phyloP scores from a whole-genome alignment of 352 stramenopile genomes.

The Phytophthora pseudosyringae region DNA sequence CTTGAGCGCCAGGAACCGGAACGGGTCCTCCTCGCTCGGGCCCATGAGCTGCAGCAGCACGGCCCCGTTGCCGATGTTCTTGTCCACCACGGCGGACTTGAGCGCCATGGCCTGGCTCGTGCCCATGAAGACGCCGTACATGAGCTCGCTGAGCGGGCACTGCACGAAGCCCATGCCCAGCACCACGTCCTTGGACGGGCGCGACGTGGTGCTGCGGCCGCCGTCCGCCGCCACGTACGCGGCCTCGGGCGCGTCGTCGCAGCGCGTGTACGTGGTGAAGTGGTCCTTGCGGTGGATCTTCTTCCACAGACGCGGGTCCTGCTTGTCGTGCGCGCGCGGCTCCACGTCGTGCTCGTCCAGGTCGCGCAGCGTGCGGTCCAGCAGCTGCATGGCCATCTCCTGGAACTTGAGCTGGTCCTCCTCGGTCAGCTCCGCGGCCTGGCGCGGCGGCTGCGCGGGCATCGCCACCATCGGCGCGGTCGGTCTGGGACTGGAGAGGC shows the following conservation, averaged over 20 bases:
- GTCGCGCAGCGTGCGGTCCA: slow-evolving; percentile 43
- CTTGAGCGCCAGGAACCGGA: slow-evolving; percentile 52
- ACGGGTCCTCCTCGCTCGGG: slow-evolving; percentile 44
- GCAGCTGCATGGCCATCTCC: slow-evolving; percentile 46
- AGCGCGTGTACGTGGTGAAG: slow-evolving; percentile 44
- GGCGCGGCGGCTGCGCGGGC: slow-evolving; percentile 25
- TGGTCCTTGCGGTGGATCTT: slow-evolving; percentile 36
- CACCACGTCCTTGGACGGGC: slow-evolving; percentile 45
- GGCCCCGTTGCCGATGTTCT: slow-evolving; percentile 43
- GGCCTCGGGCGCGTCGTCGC: slow-evolving; percentile 32
- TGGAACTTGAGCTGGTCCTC: slow-evolving; percentile 45
- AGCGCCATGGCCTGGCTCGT: slow-evolving; percentile 39
- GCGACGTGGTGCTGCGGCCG: slow-evolving; percentile 32
- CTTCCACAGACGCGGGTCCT: slow-evolving; percentile 47
- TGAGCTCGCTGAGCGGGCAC: slow-evolving; percentile 50
- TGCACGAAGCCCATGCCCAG: slow-evolving; percentile 52
- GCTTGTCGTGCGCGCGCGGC: slow-evolving; percentile 22
- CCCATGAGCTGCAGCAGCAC: slow-evolving; percentile 46
- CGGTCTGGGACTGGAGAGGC: slow-evolving; percentile 5
- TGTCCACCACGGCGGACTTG: slow-evolving; percentile 40
- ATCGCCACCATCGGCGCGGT: slow-evolving; percentile 20
- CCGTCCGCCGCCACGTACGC: slow-evolving; percentile 40
- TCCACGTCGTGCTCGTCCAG: slow-evolving; percentile 46
- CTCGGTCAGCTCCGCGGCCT: slow-evolving; percentile 25
- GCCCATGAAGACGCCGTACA: slow-evolving; percentile 48